phyloP scores from a whole-genome alignment of 140 eudicot genomes.

The Ambrosia hybrid region DNA sequence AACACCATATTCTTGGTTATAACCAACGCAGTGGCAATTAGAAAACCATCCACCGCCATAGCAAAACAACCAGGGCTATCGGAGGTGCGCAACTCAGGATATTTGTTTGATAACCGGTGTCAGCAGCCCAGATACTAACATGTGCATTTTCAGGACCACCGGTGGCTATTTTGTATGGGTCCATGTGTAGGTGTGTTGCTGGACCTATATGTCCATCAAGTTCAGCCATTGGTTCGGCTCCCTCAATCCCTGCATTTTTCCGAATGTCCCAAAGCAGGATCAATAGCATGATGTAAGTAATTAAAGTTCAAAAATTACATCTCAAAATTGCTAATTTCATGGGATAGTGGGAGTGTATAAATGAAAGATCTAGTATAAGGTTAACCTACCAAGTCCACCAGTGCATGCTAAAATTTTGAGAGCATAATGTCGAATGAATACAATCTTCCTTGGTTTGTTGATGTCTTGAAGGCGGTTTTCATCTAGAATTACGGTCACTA shows the following conservation, averaged over 20 bases:
- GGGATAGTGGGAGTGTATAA: not conserved
- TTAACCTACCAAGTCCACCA: slow-evolving; percentile 64
- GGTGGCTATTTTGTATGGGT: slow-evolving; percentile 58
- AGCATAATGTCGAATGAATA: slow-evolving; percentile 63
- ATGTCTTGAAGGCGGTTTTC: slow-evolving; percentile 48
- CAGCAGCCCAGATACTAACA: slow-evolving; percentile 63
- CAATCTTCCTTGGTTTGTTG: slow-evolving; percentile 35
- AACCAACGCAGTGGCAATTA: slow-evolving; percentile 50
- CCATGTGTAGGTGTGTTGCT: slow-evolving; percentile 65
- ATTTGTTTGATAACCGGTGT: slow-evolving; percentile 51
- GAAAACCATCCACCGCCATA: slow-evolving; percentile 60
- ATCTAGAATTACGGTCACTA: slow-evolving; percentile 15
- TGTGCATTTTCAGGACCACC: slow-evolving; percentile 61
- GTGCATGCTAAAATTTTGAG: slow-evolving; percentile 69
- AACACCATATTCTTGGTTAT: slow-evolving; percentile 23
- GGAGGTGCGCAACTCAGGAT: slow-evolving; percentile 31
- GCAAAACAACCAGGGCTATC: slow-evolving; percentile 49
- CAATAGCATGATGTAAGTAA: not conserved
- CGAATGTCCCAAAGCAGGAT: slow-evolving; percentile 78
- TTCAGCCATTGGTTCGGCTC: slow-evolving; percentile 44
- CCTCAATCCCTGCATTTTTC: slow-evolving; percentile 36
- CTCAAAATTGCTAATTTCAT: not conserved
- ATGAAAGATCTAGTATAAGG: slow-evolving; percentile 1
- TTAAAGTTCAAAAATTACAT: not conserved
- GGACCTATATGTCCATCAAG: slow-evolving; percentile 75